phyloP scores from a whole-genome alignment of 805 yeast genomes.

The Zygosaccharomyces bisporus region DNA sequence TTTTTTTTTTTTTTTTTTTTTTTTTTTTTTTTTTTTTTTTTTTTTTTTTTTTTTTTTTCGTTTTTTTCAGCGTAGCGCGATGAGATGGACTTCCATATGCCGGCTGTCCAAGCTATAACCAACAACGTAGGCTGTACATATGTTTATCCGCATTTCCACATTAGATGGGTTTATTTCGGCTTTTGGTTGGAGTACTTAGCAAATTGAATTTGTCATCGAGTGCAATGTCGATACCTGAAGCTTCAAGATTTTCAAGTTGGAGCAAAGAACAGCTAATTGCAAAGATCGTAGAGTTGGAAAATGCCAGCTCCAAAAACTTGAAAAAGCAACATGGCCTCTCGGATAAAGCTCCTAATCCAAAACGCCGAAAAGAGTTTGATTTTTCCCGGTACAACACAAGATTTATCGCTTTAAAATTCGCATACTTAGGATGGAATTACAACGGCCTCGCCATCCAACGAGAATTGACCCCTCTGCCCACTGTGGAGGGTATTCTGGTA shows the following conservation, averaged over 20 bases:
- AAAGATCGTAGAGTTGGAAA: slow-evolving; percentile 55
- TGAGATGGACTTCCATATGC: neutral
- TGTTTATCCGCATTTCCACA: neutral
- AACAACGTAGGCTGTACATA: neutral
- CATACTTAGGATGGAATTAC: slow-evolving; percentile 92
- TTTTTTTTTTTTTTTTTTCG: neutral
- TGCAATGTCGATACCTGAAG: slow-evolving; percentile 10
- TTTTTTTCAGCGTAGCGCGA: slow-evolving; percentile 2
- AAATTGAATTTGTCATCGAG: neutral
- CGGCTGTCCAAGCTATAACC: too few species aligned
- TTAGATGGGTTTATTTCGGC: slow-evolving; percentile 10
- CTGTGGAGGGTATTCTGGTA: slow-evolving; percentile 76
- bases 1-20: too few species aligned
- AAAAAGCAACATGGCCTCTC: neutral
- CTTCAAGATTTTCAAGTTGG: slow-evolving; percentile 54
- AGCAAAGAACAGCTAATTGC: slow-evolving; percentile 59
- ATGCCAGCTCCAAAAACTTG: neutral
- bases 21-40: neutral
- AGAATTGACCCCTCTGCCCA: slow-evolving; percentile 73
- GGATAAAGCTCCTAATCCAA: slow-evolving; percentile 18
- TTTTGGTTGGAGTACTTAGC: slow-evolving; percentile 2
- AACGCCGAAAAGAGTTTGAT: slow-evolving; percentile 52
- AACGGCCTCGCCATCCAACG: slow-evolving; percentile 84
- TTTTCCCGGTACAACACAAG: slow-evolving; percentile 61
- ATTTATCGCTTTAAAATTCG: slow-evolving; percentile 73